Evolutionary conservation across 768 basidiomycete genomes (phyloP), one percentile per base, ranked within the genome.

Genomic region (Russula griseocarnosa): DNA sequence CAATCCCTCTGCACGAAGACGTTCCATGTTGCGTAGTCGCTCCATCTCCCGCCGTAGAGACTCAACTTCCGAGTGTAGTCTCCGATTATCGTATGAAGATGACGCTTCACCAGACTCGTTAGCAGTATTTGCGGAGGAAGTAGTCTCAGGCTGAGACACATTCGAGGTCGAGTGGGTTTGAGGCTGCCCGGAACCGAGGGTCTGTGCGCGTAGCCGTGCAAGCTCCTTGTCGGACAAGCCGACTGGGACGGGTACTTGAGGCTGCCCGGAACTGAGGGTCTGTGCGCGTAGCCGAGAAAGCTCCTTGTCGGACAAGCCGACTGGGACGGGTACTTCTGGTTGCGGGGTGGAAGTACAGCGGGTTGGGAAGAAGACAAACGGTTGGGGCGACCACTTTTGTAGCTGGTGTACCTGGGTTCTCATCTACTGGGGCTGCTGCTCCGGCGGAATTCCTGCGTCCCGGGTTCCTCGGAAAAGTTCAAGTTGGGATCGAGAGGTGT

Each of bases 1-100:
- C 26, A 64, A 18, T 49, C 71, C 38, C 30, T 72, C 71, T 14
- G 50, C 57, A n/a, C 67, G 70, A 26, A 74, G 54, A 56, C 66
- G 59, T 57, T 72, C 62, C 70, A 73, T 71, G 14, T 67, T 69
- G 18, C 68, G 65, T 13, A 36, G 34, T 11, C 65, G 57, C 57
- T 72, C 62, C 71, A 73, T 71, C 20, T 67, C 69, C 14, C 68
- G 65, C 22, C 71, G 69, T 55, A 73, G 53, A 49, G 70, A 68
- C 63, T 72, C 72, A 18, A 74, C 73, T 62, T 74, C 75, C 24
- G 56, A 57, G 16, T 56, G 51, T 18, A 63, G 53, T 54, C 61
- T 40, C 28, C 22, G 55, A 18, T 56, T 14, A 0, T 58, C 51
- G 10, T 51, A 30, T 24, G 16, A 24, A 22, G 38, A 40, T 16